phyloP scores from a whole-genome alignment of 1,139 yeast genomes.

The Petasospora rhodanensis region DNA sequence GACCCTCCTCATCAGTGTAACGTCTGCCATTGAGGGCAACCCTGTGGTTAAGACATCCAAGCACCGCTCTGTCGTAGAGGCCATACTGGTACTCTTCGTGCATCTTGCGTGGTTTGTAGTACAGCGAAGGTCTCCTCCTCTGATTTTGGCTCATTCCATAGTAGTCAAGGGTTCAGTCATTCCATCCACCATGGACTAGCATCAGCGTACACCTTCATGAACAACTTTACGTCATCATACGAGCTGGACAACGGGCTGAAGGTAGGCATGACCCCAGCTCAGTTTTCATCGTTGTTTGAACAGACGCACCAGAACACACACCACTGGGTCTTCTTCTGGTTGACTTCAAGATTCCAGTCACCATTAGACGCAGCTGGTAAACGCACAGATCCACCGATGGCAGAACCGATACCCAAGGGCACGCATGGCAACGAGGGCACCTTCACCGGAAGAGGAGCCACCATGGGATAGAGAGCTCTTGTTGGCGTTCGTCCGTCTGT shows the following conservation, averaged over 20 bases:
- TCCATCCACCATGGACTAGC: conserved; percentile 57
- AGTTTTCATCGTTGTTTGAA: conserved; percentile 31
- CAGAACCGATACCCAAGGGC: conserved; percentile 66
- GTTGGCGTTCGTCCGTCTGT: conserved; percentile 49
- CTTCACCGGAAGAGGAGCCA: conserved; percentile 80
- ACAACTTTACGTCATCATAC: conserved; percentile 58
- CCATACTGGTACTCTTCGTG: conserved; percentile 25
- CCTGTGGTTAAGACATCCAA: conserved; percentile 48
- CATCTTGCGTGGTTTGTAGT: conserved; percentile 23
- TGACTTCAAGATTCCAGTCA: conserved; percentile 63
- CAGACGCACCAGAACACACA: conserved; percentile 48
- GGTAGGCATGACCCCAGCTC: conserved; percentile 42
- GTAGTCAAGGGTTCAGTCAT: conserved; percentile 44
- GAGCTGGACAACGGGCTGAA: conserved; percentile 61
- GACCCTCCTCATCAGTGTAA: conserved; percentile 48
- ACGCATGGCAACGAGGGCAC: conserved; percentile 60
- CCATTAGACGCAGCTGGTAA: conserved; percentile 75
- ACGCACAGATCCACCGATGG: conserved; percentile 76
- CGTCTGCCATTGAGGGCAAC: conserved; percentile 49
- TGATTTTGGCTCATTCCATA: conserved; percentile 54
- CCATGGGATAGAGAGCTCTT: conserved; percentile 53
- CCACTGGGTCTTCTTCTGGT: conserved; percentile 56
- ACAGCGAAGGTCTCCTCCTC: conserved; percentile 38
- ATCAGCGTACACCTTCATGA: conserved; percentile 56
- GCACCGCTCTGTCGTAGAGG: conserved; percentile 33